Conservation (phyloP, 441 rosid genomes). For the Gossypium schwendimanii region DNA sequence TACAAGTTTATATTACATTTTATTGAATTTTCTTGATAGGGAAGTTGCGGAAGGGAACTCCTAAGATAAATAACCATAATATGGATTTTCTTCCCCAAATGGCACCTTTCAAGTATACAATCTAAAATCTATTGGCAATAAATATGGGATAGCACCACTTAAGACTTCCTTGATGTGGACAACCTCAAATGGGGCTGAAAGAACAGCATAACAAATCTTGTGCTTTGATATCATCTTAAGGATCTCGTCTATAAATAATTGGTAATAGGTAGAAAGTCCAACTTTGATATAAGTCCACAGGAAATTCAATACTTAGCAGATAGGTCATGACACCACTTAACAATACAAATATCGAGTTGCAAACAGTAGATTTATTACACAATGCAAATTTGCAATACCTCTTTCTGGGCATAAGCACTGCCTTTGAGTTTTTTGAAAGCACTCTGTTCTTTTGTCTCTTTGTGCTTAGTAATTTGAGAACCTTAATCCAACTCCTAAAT, state of each 20-base stretch:
- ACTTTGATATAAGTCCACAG: neutral
- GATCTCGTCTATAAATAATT: neutral
- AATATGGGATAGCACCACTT: neutral
- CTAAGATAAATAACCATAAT: neutral
- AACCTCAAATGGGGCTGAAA: neutral
- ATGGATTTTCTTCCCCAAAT: neutral
- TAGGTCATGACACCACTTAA: neutral
- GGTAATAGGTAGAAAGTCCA: neutral
- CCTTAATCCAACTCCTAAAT: neutral
- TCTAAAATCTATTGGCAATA: neutral
- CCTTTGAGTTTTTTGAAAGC: neutral
- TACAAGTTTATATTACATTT: neutral
- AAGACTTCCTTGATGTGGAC: neutral
- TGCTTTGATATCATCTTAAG: neutral
- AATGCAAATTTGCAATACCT: neutral
- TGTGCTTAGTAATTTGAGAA: neutral
- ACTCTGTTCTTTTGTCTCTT: neutral
- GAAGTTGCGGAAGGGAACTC: neutral
- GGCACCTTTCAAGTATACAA: neutral
- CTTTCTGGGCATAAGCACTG: neutral
- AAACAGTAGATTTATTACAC: neutral
- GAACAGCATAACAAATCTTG: neutral
- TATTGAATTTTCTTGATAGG: neutral
- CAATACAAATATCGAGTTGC: neutral
- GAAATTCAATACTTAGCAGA: neutral